Conservation (phyloP, 345 rosid genomes). For the Gossypium mustelinum region DNA sequence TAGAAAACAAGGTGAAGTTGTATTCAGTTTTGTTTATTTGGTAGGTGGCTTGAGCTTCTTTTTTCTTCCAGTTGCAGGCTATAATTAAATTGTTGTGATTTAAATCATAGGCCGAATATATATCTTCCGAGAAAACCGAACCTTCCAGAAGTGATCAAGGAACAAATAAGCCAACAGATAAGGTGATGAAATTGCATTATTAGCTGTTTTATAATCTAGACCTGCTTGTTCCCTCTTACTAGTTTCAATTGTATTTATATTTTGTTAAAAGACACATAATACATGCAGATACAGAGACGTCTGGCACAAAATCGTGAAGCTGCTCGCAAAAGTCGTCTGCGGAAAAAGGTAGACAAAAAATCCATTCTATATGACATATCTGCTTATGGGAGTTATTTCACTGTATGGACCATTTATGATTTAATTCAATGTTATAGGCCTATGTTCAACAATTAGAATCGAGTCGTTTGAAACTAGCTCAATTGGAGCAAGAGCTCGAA, state of each 20-base stretch:
- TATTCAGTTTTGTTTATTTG: constrained; percentile 12
- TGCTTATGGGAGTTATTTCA: constrained; percentile 5
- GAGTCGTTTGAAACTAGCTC: constrained; percentile 65
- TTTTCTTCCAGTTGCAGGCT: constrained; percentile 8
- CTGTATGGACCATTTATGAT: not conserved
- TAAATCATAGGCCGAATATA: constrained; percentile 35
- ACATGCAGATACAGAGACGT: constrained; percentile 55
- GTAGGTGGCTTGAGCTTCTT: not conserved
- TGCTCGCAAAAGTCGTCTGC: constrained; percentile 82
- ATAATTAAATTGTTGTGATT: constrained; percentile 20
- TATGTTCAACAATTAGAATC: constrained; percentile 82
- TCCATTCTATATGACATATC: not conserved
- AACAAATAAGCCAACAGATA: constrained; percentile 49
- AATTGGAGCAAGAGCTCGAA: constrained; percentile 77
- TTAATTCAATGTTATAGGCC: constrained; percentile 38
- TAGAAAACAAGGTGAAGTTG: constrained; percentile 49
- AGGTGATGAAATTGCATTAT: constrained; percentile 34
- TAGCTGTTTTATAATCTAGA: not conserved
- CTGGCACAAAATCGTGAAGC: constrained; percentile 95
- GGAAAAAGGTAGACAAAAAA: constrained; percentile 65
- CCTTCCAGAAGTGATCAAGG: constrained; percentile 64
- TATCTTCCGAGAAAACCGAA: constrained; percentile 41
- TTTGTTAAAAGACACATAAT: not conserved
- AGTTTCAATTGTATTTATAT: not conserved
- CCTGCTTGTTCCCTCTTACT: not conserved